phyloP scores from a whole-genome alignment of 2,329 filamentous ascomycete genomes.

The Fusarium sp. region DNA sequence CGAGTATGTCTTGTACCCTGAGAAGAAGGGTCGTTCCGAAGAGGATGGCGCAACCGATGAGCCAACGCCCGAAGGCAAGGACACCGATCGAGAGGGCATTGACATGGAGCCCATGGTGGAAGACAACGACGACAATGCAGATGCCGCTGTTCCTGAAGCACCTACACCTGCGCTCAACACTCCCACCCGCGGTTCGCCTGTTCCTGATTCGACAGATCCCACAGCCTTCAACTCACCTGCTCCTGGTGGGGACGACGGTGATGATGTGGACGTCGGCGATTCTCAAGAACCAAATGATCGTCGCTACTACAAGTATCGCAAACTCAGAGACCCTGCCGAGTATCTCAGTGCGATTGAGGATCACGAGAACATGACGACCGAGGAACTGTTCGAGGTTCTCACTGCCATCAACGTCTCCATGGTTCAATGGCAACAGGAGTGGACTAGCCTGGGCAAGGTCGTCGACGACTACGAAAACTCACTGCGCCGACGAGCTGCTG shows the following conservation, averaged over 20 bases:
- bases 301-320: constrained; percentile 57
- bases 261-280: constrained; percentile 50
- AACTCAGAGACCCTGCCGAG: constrained; percentile 62
- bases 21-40: constrained; percentile 47
- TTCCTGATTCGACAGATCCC: constrained; percentile 52
- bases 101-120: constrained; percentile 48
- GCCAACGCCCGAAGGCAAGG: constrained; percentile 46
- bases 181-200: constrained; percentile 52
- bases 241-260: constrained; percentile 49
- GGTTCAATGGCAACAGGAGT: constrained; percentile 66
- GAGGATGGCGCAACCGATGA: constrained; percentile 48
- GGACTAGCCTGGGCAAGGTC: constrained; percentile 58
- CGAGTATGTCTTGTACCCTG: constrained; percentile 53
- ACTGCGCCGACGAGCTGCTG: constrained; percentile 60
- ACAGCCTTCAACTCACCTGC: constrained; percentile 52
- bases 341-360: constrained; percentile 61
- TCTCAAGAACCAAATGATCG: constrained; percentile 47
- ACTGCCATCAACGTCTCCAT: constrained; percentile 58
- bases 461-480: constrained; percentile 70
- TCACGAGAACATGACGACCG: constrained; percentile 59
- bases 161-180: constrained; percentile 53
- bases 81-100: constrained; percentile 40
- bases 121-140: constrained; percentile 47
- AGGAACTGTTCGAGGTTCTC: constrained; percentile 58
- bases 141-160: constrained; percentile 44